phyloP scores from a whole-genome alignment of 2,329 filamentous ascomycete genomes.

The Sarocladium kiliense region DNA sequence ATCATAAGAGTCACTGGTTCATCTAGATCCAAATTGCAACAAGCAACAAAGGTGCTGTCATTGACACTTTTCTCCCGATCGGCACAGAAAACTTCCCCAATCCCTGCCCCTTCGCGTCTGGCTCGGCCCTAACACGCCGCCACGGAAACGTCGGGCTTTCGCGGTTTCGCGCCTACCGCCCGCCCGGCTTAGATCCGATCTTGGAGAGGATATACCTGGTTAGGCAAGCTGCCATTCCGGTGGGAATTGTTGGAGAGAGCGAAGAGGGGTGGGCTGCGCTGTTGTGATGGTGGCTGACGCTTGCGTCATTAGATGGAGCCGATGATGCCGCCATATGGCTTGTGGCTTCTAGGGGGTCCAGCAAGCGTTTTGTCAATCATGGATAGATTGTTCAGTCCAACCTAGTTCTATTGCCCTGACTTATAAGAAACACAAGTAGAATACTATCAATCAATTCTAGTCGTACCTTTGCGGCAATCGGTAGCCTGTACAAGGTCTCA shows the following conservation, averaged over 20 bases:
- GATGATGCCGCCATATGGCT: not conserved
- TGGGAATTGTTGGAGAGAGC: not conserved
- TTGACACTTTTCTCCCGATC: not conserved
- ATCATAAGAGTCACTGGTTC: too few species aligned
- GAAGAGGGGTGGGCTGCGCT: not conserved
- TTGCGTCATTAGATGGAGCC: not conserved
- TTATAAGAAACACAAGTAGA: too few species aligned
- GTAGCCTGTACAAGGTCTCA: too few species aligned
- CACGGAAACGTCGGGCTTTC: not conserved
- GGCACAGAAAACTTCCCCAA: not conserved
- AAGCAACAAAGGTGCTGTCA: not conserved
- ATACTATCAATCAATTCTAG: too few species aligned
- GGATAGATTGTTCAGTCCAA: too few species aligned
- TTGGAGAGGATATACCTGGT: too few species aligned
- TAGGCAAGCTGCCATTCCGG: too few species aligned
- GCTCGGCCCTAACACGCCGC: not conserved
- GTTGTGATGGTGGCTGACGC: not conserved
- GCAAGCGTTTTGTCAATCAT: not conserved
- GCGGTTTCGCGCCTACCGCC: not conserved
- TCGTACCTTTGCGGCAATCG: too few species aligned
- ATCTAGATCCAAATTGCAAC: not conserved
- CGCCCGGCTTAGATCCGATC: not conserved
- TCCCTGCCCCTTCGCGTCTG: not conserved
- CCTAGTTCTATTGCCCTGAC: too few species aligned
- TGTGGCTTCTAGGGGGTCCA: not conserved